phyloP scores from a whole-genome alignment of 306 rosid species.

The Leucaena leucocephala region DNA sequence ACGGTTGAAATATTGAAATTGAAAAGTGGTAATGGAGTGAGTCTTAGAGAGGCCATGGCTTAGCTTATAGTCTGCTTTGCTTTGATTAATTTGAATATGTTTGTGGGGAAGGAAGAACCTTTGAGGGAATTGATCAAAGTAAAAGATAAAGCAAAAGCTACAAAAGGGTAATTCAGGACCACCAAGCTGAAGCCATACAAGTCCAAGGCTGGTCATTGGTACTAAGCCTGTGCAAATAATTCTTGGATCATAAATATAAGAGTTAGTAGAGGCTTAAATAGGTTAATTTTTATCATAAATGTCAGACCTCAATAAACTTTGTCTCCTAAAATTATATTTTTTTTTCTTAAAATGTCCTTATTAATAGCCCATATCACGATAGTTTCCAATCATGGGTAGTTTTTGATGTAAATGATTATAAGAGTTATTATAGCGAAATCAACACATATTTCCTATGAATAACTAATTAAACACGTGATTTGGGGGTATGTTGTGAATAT shows the following conservation, averaged over 20 bases:
- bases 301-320: too few species aligned
- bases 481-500: constrained; percentile 31
- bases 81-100: constrained; percentile 7
- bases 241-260: too few species aligned
- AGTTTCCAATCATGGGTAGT: too few species aligned
- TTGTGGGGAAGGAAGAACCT: constrained; percentile 27
- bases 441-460: too few species aligned
- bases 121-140: constrained; percentile 28
- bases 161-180: constrained; percentile 36
- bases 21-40: constrained; percentile 19
- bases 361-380: too few species aligned
- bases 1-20: too few species aligned
- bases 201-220: constrained; percentile 31
- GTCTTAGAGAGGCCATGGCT: constrained; percentile 28
- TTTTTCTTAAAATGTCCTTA: too few species aligned
- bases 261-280: too few species aligned
- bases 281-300: too few species aligned
- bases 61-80: constrained; percentile 34
- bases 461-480: constrained; percentile 38
- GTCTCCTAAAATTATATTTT: too few species aligned
- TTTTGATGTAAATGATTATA: too few species aligned
- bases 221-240: background rate
- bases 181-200: constrained; percentile 10
- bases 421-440: too few species aligned
- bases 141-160: constrained; percentile 33